Evolutionary conservation across 441 rosid genomes (phyloP).

Genomic region (Gossypium laxum): DNA sequence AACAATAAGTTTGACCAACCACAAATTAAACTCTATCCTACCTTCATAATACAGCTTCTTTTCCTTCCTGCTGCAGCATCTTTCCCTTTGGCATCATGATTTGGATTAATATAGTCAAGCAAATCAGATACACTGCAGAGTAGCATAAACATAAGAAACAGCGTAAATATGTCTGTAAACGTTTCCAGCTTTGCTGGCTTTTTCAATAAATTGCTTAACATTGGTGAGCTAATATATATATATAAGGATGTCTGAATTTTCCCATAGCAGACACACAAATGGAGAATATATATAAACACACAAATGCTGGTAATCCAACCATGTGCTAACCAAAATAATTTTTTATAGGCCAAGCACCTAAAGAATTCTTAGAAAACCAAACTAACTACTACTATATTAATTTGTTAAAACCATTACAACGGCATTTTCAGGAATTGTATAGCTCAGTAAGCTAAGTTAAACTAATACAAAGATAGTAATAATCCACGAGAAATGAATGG

Average conservation of each 20-base stretch:
- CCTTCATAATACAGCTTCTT: conserved; percentile 48
- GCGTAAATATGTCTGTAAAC: conserved; percentile 4
- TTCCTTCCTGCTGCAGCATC: conserved; percentile 40
- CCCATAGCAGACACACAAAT: background rate
- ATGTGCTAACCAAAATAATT: background rate
- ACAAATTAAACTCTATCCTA: conserved; percentile 19
- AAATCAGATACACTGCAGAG: conserved; percentile 61
- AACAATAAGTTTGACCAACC: background rate
- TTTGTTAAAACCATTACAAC: background rate
- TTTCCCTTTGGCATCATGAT: conserved; percentile 56
- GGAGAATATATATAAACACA: background rate
- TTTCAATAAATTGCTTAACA: no score
- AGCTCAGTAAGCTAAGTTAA: background rate
- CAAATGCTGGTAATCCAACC: background rate
- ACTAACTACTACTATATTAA: background rate
- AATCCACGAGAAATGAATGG: background rate
- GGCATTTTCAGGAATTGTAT: background rate
- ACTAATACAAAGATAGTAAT: background rate
- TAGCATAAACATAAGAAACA: conserved; percentile 18
- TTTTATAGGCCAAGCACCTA: background rate
- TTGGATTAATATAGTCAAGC: conserved; percentile 68
- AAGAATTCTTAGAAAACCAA: background rate
- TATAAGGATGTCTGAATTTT: conserved; percentile 4
- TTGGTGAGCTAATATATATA: no score
- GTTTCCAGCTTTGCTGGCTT: no score